A percentile compares a stretch with the other conserved stretches of the same genome.
Conservation (phyloP, 495 filamentous ascomycete genomes). For the Penicillium turbatum region DNA sequence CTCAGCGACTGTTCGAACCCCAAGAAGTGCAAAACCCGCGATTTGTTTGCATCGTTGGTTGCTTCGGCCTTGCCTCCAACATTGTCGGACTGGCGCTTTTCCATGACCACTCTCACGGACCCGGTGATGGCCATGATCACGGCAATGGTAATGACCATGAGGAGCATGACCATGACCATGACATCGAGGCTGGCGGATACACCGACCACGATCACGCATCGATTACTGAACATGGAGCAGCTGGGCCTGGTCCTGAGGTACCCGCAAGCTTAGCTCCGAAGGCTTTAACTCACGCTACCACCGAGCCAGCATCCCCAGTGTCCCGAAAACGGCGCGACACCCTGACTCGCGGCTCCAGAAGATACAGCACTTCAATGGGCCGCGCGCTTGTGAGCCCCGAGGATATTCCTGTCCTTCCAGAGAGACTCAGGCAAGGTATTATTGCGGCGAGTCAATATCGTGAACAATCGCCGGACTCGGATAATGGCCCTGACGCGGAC, state of each 20-base stretch:
- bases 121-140: constrained; percentile 45
- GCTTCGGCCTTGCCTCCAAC: constrained; percentile 80
- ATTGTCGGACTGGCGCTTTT: constrained; percentile 84
- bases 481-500: constrained; percentile 48
- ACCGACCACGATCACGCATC: constrained; percentile 19
- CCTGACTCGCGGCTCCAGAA: constrained; percentile 47
- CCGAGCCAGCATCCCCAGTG: constrained; percentile 23
- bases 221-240: constrained; percentile 44
- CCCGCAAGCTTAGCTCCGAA: constrained; percentile 33
- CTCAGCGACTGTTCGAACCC: constrained; percentile 84
- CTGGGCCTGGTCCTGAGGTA: constrained; percentile 25
- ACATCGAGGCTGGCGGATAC: neutral
- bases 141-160: constrained; percentile 27
- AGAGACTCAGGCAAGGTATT: constrained; percentile 84
- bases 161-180: constrained; percentile 33
- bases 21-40: constrained; percentile 77
- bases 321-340: constrained; percentile 36
- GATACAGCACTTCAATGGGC: constrained; percentile 49
- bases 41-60: constrained; percentile 84
- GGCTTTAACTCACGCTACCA: constrained; percentile 33
- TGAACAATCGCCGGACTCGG: constrained; percentile 52
- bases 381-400: constrained; percentile 54
- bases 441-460: constrained; percentile 64
- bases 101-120: constrained; percentile 75
- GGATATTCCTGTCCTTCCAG: constrained; percentile 82